Conservation (phyloP, 208 protist species). For the Trypanosoma melophagium region DNA sequence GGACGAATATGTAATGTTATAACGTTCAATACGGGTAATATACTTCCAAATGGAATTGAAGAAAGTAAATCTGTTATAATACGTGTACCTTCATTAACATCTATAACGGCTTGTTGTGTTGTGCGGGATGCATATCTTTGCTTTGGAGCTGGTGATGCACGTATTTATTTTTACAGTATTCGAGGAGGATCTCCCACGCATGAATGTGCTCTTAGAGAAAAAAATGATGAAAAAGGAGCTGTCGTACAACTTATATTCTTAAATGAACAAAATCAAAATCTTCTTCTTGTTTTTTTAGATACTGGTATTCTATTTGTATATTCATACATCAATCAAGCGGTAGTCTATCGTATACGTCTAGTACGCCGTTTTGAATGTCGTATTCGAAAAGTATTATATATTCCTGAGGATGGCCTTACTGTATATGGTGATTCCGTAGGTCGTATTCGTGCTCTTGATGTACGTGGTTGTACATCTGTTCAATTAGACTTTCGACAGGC, state of each 20-base stretch:
- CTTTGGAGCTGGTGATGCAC: constrained; percentile 69
- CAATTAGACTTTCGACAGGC: constrained; percentile 30
- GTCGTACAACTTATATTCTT: constrained; percentile 70
- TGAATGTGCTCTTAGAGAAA: constrained; percentile 49
- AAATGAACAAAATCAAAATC: constrained; percentile 69
- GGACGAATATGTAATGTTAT: constrained; percentile 61
- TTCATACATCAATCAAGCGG: constrained; percentile 51
- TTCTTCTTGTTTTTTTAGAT: constrained; percentile 68
- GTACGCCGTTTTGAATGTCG: constrained; percentile 41
- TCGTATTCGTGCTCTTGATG: constrained; percentile 46
- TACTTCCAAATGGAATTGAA: constrained; percentile 69
- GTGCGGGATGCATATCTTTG: constrained; percentile 80
- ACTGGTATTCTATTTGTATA: constrained; percentile 73
- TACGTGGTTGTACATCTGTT: constrained; percentile 30
- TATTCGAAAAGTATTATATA: constrained; percentile 39
- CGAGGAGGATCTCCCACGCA: constrained; percentile 56
- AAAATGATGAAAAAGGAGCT: constrained; percentile 46
- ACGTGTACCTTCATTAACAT: constrained; percentile 48
- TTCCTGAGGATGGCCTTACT: constrained; percentile 26
- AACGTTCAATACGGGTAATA: constrained; percentile 34
- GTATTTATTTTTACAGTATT: constrained; percentile 78
- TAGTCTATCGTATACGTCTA: constrained; percentile 45
- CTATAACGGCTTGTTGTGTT: constrained; percentile 83
- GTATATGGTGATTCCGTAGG: constrained; percentile 50
- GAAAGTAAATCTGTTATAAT: constrained; percentile 53